Conservation (phyloP, 306 rosid genomes). For the Luffa aegyptiaca region DNA sequence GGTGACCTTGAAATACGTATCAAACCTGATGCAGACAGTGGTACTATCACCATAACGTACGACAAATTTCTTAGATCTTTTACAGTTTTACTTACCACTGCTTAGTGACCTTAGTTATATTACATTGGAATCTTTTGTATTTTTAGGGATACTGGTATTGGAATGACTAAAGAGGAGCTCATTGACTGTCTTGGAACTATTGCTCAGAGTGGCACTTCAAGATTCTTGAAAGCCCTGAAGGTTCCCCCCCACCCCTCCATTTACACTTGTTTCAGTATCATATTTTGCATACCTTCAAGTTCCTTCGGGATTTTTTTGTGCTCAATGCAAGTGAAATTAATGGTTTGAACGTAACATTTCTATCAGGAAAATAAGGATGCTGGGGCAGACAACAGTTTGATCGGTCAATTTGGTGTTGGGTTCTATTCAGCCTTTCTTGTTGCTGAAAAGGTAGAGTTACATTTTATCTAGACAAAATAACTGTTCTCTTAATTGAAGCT, state of each 20-base stretch:
- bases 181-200: conserved; percentile 97
- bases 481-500: neutral
- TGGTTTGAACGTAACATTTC: neutral
- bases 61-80: neutral
- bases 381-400: conserved; percentile 84
- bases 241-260: conserved; percentile 21
- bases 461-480: neutral
- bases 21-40: conserved; percentile 78
- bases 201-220: conserved; percentile 99
- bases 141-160: conserved; percentile 86
- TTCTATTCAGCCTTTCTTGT: conserved; percentile 98
- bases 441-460: conserved; percentile 60
- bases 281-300: neutral
- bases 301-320: neutral
- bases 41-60: conserved; percentile 80
- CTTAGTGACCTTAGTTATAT: neutral
- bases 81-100: neutral
- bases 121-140: neutral
- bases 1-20: conserved; percentile 83
- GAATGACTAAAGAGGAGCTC: conserved; percentile 92
- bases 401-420: conserved; percentile 98
- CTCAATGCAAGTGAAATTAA: neutral
- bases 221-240: conserved; percentile 87
- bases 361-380: conserved; percentile 77
- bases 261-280: neutral